phyloP scores from a whole-genome alignment of 805 yeast species.

The Lipomyces yamanashiensis region DNA sequence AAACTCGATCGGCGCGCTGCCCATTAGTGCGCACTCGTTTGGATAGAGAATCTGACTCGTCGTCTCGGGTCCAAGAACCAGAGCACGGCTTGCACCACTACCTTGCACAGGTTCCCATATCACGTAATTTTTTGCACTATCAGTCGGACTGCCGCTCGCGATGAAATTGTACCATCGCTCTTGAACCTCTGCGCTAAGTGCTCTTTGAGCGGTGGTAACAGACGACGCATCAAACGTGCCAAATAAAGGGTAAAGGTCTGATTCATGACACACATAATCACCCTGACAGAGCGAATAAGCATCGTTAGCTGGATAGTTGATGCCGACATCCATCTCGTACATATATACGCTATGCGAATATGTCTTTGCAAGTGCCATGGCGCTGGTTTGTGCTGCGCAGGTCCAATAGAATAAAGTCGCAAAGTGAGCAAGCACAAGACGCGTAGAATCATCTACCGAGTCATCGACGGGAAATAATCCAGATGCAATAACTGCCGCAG shows the following conservation, averaged over 20 bases:
- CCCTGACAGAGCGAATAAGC: slow-evolving; percentile 34
- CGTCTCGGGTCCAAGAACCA: slow-evolving; percentile 17
- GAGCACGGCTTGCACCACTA: slow-evolving; percentile 10
- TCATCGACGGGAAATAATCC: slow-evolving; percentile 16
- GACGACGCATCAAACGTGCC: slow-evolving; percentile 38
- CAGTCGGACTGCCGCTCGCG: slow-evolving; percentile 38
- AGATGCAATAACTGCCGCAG: slow-evolving; percentile 19
- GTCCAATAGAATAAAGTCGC: slow-evolving; percentile 39
- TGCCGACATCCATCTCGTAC: slow-evolving; percentile 41
- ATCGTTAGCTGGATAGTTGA: slow-evolving; percentile 36
- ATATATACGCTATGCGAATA: slow-evolving; percentile 32
- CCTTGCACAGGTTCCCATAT: slow-evolving; percentile 34
- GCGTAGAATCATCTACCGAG: slow-evolving; percentile 14
- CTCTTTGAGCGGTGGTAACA: slow-evolving; percentile 32
- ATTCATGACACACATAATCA: slow-evolving; percentile 42
- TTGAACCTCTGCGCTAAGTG: slow-evolving; percentile 38
- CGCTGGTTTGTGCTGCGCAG: slow-evolving; percentile 38
- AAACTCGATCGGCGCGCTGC: slow-evolving; percentile 16
- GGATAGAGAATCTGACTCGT: slow-evolving; percentile 2
- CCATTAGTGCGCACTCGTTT: slow-evolving; percentile 18
- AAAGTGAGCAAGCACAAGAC: slow-evolving; percentile 27
- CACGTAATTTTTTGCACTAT: slow-evolving; percentile 6
- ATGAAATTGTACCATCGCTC: slow-evolving; percentile 42
- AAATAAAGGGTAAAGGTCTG: slow-evolving; percentile 42
- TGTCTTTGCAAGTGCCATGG: slow-evolving; percentile 27